Conservation (phyloP, 2,329 filamentous ascomycete species). For the Penicillium polonicum region DNA sequence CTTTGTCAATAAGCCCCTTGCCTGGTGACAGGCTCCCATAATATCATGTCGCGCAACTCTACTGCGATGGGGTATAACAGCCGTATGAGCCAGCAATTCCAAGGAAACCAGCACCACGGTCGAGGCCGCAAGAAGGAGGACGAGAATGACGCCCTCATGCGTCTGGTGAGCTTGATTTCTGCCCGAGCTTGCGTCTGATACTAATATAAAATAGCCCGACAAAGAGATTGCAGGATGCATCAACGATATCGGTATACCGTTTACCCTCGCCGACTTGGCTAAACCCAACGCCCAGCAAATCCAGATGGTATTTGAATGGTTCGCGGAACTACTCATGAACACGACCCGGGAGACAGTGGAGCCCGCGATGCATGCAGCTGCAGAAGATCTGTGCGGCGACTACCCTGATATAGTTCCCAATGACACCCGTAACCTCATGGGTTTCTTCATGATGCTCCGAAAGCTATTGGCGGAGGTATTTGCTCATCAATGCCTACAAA, state of each 20-base stretch:
- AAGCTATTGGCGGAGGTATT: constrained; percentile 68
- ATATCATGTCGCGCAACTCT: constrained; percentile 7
- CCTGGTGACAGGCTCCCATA: not conserved
- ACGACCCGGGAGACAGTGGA: constrained; percentile 89
- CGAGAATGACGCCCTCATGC: constrained; percentile 58
- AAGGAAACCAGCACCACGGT: constrained; percentile 49
- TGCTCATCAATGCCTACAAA: not conserved
- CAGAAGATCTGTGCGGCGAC: constrained; percentile 81
- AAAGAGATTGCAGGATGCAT: constrained; percentile 94
- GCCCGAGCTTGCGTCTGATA: not conserved
- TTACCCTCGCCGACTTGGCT: constrained; percentile 80
- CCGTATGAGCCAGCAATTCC: constrained; percentile 54
- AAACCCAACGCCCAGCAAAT: constrained; percentile 94
- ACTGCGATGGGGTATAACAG: constrained; percentile 51
- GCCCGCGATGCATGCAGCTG: constrained; percentile 89
- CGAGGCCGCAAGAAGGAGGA: constrained; percentile 56
- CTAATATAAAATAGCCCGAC: constrained; percentile 51
- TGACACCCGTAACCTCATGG: constrained; percentile 92
- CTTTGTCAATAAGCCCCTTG: constrained; percentile 7
- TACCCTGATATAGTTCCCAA: constrained; percentile 78
- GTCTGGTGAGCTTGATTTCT: constrained; percentile 45
- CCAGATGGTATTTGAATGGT: constrained; percentile 97
- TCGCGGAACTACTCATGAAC: constrained; percentile 91
- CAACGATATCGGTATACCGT: constrained; percentile 90
- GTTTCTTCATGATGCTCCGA: constrained; percentile 83